A percentile compares a stretch with the other conserved stretches of the same genome.
phyloP scores from a whole-genome alignment of 495 filamentous ascomycete species.

The Podospora conica region DNA sequence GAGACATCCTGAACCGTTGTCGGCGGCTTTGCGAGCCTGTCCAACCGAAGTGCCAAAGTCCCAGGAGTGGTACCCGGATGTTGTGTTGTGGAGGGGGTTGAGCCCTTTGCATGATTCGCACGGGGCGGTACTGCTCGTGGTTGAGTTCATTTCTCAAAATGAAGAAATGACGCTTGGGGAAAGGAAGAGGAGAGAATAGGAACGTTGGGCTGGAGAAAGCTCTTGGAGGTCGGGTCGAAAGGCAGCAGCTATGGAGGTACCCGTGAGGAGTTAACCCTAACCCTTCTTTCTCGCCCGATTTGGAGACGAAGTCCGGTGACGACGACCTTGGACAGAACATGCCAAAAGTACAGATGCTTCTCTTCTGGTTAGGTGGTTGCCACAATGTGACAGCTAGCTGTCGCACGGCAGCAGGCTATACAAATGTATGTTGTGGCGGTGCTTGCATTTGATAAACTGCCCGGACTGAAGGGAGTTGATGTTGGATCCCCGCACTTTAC shows the following conservation, averaged over 20 bases:
- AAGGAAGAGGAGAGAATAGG: neutral
- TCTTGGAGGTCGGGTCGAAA: neutral
- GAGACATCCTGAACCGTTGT: neutral
- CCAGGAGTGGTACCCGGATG: neutral
- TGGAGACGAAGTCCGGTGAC: neutral
- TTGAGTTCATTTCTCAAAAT: neutral
- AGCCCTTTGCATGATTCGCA: neutral
- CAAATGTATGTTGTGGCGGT: conserved; percentile 1
- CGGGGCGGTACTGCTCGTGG: neutral
- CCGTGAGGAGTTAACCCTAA: neutral
- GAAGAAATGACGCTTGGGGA: too few species aligned
- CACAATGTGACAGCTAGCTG: neutral
- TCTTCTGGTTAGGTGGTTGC: neutral
- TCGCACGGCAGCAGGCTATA: neutral
- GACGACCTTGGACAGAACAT: neutral
- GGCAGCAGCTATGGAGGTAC: too few species aligned
- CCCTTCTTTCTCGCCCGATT: neutral
- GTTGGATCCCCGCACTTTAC: conserved; percentile 9
- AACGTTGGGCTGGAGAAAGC: neutral
- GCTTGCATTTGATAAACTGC: conserved; percentile 4
- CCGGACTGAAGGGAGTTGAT: conserved; percentile 10
- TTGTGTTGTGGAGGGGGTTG: neutral
- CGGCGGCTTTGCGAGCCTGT: neutral
- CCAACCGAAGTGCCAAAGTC: neutral
- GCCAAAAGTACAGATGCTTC: neutral